Percentiles rank a stretch among this genome's conserved stretches.
Evolutionary conservation across 2,329 filamentous ascomycete species (phyloP).

Genomic region (Exophiala viscosa): DNA sequence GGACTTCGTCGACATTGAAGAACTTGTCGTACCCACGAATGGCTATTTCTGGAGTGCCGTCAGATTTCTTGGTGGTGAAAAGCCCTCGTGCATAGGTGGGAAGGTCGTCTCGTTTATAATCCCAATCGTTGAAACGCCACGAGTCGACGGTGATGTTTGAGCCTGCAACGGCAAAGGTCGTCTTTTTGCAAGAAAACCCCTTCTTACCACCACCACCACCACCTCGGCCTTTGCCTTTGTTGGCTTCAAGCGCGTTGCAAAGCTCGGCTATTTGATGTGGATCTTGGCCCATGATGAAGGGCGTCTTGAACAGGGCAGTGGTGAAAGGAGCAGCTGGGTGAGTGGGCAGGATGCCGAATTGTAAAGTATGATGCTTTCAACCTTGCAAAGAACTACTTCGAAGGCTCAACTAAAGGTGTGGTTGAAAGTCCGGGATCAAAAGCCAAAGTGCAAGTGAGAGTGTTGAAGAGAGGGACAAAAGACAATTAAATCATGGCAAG

Average conservation of each 20-base stretch:
- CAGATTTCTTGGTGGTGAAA: slow-evolving; percentile 72
- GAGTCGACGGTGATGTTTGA: slow-evolving; percentile 72
- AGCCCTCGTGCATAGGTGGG: slow-evolving; percentile 91
- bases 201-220: slow-evolving; percentile 46
- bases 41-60: slow-evolving; percentile 70
- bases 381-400: background rate
- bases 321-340: background rate
- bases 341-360: background rate
- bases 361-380: background rate
- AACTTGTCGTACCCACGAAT: slow-evolving; percentile 97
- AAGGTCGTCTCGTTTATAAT: slow-evolving; percentile 82
- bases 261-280: slow-evolving; percentile 63
- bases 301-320: background rate
- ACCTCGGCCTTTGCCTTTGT: slow-evolving; percentile 50
- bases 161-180: slow-evolving; percentile 67
- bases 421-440: background rate
- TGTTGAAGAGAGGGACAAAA: too few relatives aligned
- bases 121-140: slow-evolving; percentile 92
- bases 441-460: background rate
- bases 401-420: background rate
- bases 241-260: slow-evolving; percentile 59
- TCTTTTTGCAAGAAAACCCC: slow-evolving; percentile 72
- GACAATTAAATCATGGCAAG: slow-evolving; percentile 1
- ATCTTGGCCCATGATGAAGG: slow-evolving; percentile 63
- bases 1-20: slow-evolving; percentile 86